Percentiles rank a stretch among this genome's conserved stretches.
phyloP scores from a whole-genome alignment of 257 asterid genomes.

The Solanum boliviense region DNA sequence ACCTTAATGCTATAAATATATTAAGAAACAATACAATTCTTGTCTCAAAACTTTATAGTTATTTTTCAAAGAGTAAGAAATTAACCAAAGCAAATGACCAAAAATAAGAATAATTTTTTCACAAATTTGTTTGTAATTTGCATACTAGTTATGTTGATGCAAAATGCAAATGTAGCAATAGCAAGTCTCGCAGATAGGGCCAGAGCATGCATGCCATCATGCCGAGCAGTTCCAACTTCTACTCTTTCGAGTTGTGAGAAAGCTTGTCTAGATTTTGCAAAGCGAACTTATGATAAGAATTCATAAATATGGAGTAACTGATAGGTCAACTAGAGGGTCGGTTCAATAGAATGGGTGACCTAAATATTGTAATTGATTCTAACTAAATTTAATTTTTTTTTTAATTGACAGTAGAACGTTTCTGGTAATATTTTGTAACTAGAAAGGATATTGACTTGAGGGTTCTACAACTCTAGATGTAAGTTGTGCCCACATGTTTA shows the following conservation, averaged over 20 bases:
- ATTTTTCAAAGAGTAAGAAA: neutral
- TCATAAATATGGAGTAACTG: neutral
- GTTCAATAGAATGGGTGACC: neutral
- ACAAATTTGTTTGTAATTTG: neutral
- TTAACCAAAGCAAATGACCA: neutral
- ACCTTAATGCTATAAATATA: neutral
- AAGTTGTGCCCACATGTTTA: neutral
- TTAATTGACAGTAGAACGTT: neutral
- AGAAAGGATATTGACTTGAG: neutral
- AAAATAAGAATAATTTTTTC: neutral
- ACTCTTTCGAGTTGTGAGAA: neutral
- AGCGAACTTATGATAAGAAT: neutral
- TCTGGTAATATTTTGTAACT: neutral
- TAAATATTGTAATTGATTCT: too few species aligned
- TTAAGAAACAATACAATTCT: neutral
- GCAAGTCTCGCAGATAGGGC: neutral
- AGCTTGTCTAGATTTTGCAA: neutral
- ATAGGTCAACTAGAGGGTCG: neutral
- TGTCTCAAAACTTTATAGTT: neutral
- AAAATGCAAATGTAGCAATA: neutral
- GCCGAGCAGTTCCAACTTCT: neutral
- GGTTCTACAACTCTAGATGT: neutral
- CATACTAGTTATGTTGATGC: neutral
- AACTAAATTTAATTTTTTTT: too few species aligned
- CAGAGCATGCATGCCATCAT: neutral